Evolutionary conservation across 1,284 basidiomycete species (phyloP), one percentile per base, ranked within the genome.

Genomic region (Sporisorium scitamineum): DNA sequence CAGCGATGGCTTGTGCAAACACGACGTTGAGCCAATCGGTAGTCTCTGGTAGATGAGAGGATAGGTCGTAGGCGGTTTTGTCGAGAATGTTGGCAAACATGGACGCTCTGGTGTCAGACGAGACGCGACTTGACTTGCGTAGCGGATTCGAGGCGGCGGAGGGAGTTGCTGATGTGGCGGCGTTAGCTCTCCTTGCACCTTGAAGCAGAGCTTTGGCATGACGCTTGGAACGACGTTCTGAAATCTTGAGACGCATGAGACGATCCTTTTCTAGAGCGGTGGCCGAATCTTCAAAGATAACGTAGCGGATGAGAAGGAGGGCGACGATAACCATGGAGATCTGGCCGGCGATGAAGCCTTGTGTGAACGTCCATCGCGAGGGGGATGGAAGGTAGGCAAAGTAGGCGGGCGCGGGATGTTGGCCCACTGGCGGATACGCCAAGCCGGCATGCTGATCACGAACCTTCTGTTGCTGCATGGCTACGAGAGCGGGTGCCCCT

Each of bases 11-110:
- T 80, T 89, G 88, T 5, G 88, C 88, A 29, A 88, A 81, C 20
- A 90, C 84, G 39, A 89, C 88, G 76, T 89, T 89, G 50, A 90
- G 80, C 89, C 89, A 89, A 70, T 88, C 89, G 29, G 87, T 83
- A 18, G 87, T 87, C 72, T 90, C 89, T 13, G 88, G 83, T 4
- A 87, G 80, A 73, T 89, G 89, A 14, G 86, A 86, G 2, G 87
- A 84, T 75, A 89, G 86, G 65, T 89, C 89, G 77, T 89, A 89
- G 5, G 79, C 82, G 5, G 88, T 85, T 55, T 87, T 87, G n/a
- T 82, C 77, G 24, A 89, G 85, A 9, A 90, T 74, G 54, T 54
- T 57, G 56, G 65, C 63, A 51, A 70, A 62, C 5, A 55, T 61
- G 29, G 60, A 56, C 2, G 59, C 54, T 37, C 65, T 61, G 5